Conservation (phyloP, 306 rosid genomes). For the Trichosanthes cucumerina region DNA sequence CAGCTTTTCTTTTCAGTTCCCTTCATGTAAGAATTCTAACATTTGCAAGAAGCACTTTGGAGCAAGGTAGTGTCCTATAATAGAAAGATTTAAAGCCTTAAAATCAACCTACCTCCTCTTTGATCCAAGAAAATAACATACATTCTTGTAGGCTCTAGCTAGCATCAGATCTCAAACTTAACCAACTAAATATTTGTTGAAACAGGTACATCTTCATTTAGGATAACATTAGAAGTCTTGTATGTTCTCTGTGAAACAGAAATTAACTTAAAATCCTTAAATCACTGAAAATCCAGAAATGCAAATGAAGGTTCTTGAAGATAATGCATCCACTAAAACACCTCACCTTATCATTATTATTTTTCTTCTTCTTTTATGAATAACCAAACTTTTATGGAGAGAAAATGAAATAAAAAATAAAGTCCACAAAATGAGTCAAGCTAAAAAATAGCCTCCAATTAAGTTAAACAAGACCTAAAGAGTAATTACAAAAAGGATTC, state of each 20-base stretch:
- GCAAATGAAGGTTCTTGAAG: neutral
- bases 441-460: too few species aligned
- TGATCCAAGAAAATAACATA: neutral
- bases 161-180: neutral
- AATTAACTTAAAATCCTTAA: neutral
- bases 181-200: neutral
- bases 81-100: neutral
- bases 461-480: too few species aligned
- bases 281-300: neutral
- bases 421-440: too few species aligned
- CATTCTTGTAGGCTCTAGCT: neutral
- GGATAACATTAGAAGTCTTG: neutral
- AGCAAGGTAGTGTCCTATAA: neutral
- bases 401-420: too few species aligned
- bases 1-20: neutral
- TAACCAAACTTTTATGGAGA: too few species aligned
- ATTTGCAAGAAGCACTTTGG: neutral
- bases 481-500: too few species aligned
- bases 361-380: too few species aligned
- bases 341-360: neutral
- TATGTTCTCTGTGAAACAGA: neutral
- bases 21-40: neutral
- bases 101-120: neutral
- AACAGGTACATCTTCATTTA: neutral
- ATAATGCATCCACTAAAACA: neutral